Evolutionary conservation across 2,329 filamentous ascomycete species (phyloP), one percentile per base, ranked within the genome.

Genomic region (Alternaria brassicae): DNA sequence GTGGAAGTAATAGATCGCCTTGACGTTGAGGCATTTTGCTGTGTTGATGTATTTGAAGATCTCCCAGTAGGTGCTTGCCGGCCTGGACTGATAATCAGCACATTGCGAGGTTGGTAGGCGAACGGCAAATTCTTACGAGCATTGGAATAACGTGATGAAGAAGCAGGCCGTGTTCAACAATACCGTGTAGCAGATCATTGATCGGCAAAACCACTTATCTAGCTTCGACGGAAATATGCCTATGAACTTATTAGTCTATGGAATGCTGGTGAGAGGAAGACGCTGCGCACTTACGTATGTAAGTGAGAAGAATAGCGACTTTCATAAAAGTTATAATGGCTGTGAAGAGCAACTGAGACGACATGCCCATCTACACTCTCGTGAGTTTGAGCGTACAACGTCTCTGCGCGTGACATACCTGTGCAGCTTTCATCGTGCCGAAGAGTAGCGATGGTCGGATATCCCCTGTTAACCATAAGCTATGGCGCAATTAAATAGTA

Each of bases 121-220:
- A 12, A 5, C 2, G 9, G 2, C 6, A 8, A 6, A 23, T 44
- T 13, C 68, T 64, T 68, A 75, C 73, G 53, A 58, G 69, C 73
- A 75, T 40, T 74, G 71, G 28, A 75, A 73, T 1, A 72, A 49
- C 10, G 66, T 66, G 10, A 72, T 28, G 55, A 73, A 73, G 50
- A 74, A 70, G 9, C 62, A 65, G 1, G 61, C 58, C 2, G 63
- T 32, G 15, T 63, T 66, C 54, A 73, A 61, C 9, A 60, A 41
- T 2, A 69, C 52, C 1, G 66, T 72, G 25, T 69, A 75, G 12
- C 56, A 52, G 8, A 76, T 57, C 61, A 70, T 69, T 27, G 62
- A 36, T 19, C 62, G 57, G 50, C 73, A 76, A 42, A 76, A 76
- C 62, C 63, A 69, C 37, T 67, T 73, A 44, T 73, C 73, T 3